Base-by-base conservation (phyloP, 495 filamentous ascomycete genomes). In the Penicillium subrubescens region DNA sequence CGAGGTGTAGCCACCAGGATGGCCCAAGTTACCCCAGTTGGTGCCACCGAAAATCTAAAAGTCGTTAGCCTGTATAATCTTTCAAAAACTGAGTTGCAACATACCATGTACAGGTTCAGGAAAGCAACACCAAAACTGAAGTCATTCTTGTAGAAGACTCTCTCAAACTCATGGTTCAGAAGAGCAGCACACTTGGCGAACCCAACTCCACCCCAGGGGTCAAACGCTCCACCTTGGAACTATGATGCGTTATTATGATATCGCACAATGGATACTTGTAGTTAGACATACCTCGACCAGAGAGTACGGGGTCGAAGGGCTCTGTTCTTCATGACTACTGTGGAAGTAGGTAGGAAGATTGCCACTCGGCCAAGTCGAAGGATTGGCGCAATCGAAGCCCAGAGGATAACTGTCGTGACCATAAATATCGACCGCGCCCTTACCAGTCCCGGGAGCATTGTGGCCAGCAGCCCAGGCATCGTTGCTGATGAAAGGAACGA, bases 11-110 rank as follows among this genome's bases (percentile, higher is more conserved):
- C 88, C 88, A 17, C 86, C 87, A 3, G 89, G 83, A 65, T 90
- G 83, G 1, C 90, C 90, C 33, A 94, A 73, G 67, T 94, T 93
- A 14, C 91, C 92, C 92, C 91, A 94, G 73, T 94, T 95, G 2
- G 90, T 91, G n/a, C 89, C 90, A 37, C 90, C 90, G 50, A 81
- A 89, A 1, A 79, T 86, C 86, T 88, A 39, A 35, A 41, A 39
- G 29, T 25, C 48, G 37, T 71, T 69, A 71, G 61, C 52, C 57
- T 59, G 8, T n/a, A 14, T 17, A 19, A 2, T 60, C 56, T 29
- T 10, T 7, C 7, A 37, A 3, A 25, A 19, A 6, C 57, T n/a
- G 6, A 10, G 12, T 48, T 3, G 44, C 17, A 17, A 58, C 76
- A 59, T 69, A 86, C 87, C 90, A 92, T 93, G 71, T 92, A 91